Evolutionary conservation across 768 basidiomycete genomes (phyloP).

Genomic region (Aureoboletus auriporus): DNA sequence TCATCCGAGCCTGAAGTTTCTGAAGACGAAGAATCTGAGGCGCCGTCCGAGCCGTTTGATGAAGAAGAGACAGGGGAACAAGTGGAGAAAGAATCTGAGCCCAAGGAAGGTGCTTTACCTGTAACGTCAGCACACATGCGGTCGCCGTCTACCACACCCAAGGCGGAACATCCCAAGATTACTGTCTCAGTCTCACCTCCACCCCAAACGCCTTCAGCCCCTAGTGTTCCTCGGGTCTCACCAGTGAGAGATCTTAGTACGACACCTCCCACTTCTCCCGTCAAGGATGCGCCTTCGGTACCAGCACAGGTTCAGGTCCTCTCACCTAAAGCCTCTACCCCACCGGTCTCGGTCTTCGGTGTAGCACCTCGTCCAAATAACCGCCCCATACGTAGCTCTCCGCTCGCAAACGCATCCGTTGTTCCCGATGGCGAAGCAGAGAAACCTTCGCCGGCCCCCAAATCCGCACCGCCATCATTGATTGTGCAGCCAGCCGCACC

Average conservation of each 20-base stretch:
- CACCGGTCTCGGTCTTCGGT: constrained; percentile 37
- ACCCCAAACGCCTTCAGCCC: no score
- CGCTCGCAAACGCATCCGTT: constrained; percentile 49
- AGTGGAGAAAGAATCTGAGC: constrained; percentile 22
- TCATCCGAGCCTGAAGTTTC: background rate
- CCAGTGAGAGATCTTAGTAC: constrained; percentile 34
- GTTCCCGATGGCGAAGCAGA: no score
- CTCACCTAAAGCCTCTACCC: constrained; percentile 11
- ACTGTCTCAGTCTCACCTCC: constrained; percentile 14
- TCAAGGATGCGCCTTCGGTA: constrained; percentile 33
- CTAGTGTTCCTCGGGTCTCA: no score
- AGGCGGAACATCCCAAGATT: constrained; percentile 45
- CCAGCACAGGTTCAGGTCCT: constrained; percentile 14
- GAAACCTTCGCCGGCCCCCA: no score
- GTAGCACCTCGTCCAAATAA: constrained; percentile 43
- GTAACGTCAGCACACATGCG: constrained; percentile 38
- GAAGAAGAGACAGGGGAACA: constrained; percentile 22
- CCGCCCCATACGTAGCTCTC: constrained; percentile 72
- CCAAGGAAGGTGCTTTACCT: constrained; percentile 14
- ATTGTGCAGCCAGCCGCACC: no score
- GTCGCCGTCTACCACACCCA: constrained; percentile 59
- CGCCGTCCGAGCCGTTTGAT: constrained; percentile 16
- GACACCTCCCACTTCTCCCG: constrained; percentile 65
- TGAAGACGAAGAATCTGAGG: constrained; percentile 23
- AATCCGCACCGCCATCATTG: no score